phyloP scores from a whole-genome alignment of 257 asterid genomes.

The Nicotiana sylvestris region DNA sequence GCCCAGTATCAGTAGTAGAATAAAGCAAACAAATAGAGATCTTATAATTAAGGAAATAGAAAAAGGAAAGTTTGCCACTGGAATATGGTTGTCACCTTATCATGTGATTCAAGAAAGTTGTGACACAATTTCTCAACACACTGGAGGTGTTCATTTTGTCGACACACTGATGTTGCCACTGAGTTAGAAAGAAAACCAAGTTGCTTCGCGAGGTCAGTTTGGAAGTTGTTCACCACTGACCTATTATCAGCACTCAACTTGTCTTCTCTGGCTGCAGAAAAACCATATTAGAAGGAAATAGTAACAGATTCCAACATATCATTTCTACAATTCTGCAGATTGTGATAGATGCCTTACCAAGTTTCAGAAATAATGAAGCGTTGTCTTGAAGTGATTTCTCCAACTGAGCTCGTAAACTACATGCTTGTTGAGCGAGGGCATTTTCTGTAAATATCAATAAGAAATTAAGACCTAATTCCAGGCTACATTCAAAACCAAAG shows the following conservation, averaged over 20 bases:
- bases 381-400: conserved; percentile 68
- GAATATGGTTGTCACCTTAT: conserved; percentile 39
- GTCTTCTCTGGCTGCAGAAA: conserved; percentile 67
- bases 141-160: conserved; percentile 61
- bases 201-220: conserved; percentile 57
- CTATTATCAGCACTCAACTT: conserved; percentile 59
- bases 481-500: neutral
- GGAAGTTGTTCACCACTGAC: conserved; percentile 55
- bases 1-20: neutral
- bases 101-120: conserved; percentile 55
- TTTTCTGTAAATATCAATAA: conserved; percentile 40
- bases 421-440: conserved; percentile 78
- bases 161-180: conserved; percentile 50
- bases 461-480: neutral
- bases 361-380: conserved; percentile 56
- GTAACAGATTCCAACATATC: conserved; percentile 7
- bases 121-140: conserved; percentile 59
- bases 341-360: conserved; percentile 34
- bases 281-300: neutral
- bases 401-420: conserved; percentile 71
- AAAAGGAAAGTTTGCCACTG: conserved; percentile 8
- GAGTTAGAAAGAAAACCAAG: conserved; percentile 53
- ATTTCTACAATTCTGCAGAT: neutral
- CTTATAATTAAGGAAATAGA: neutral
- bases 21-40: neutral